Evolutionary conservation across 2,329 filamentous ascomycete species (phyloP), one percentile per base, ranked within the genome.

Genomic region (Pseudogymnoascus sp.): DNA sequence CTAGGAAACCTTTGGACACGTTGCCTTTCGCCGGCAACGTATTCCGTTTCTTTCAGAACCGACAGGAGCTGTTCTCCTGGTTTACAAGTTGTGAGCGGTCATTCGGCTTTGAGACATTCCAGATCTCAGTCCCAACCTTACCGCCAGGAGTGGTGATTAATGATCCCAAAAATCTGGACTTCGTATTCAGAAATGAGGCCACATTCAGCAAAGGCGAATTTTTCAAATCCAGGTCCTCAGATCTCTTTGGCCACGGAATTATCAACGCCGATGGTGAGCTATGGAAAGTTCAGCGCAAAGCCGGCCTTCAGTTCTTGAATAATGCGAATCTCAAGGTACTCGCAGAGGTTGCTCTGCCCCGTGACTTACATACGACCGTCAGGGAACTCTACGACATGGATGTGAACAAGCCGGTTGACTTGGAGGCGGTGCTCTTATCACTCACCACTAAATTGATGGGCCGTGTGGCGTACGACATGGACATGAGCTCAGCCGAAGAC

Each of bases 401-500:
- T 0, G 68, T 38, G 12, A 28, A 45, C 5, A 52, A 70, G 1
- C 68, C 65, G 0, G 74, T 86, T 1, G 83, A 88, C 69, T 71
- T 88, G 58, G 83, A 88, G 67, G 75, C 74, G n/a, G 75, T 85
- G 1, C 81, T 88, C 52, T 83, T 86, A 61, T 84, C 87, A 69
- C 80, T 88, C 52, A 88, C 85, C 1, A 88, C 85, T 21, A 79
- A 84, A 63, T 70, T 88, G 23, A 87, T 88, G 82, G 86, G 85
- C n/a, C 80, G 80, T 65, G 86, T 88, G 82, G 86, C 86, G 12
- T 88, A 88, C 67, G 82, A 85, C 69, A 87, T 87, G 83, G 84
- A 88, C 66, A 87, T 88, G 77, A 83, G 84, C 68, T 79, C 83
- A 58, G 78, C 81, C 33, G 82, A 87, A 64, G 79, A 81, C 1